phyloP scores from a whole-genome alignment of 2,329 filamentous ascomycete genomes.

The Gaeumannomyces sp. region DNA sequence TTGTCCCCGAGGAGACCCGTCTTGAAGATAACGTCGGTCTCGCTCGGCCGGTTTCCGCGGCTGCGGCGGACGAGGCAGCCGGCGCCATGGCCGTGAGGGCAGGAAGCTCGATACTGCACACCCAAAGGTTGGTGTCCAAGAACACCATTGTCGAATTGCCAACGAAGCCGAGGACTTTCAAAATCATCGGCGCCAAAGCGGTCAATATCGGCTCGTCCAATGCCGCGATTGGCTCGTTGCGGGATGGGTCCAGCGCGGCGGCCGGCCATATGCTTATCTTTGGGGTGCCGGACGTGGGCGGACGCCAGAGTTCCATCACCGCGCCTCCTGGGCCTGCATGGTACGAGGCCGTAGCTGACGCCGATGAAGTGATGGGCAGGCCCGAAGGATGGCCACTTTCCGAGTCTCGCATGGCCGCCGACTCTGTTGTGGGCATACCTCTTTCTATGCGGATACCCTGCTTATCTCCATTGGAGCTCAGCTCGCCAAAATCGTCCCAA shows the following conservation, averaged over 20 bases:
- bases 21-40: neutral
- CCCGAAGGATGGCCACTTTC: too few relatives aligned
- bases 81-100: neutral
- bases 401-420: neutral
- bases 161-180: neutral
- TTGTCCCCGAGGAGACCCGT: neutral
- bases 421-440: neutral
- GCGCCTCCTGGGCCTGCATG: neutral
- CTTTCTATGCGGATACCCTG: neutral
- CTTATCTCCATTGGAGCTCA: neutral
- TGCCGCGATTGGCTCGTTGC: neutral
- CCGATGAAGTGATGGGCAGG: too few relatives aligned
- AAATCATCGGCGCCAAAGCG: neutral
- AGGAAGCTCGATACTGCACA: conserved; percentile 2
- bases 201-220: neutral
- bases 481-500: neutral
- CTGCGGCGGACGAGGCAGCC: neutral
- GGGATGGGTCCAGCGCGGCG: neutral
- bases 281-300: neutral
- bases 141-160: neutral
- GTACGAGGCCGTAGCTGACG: neutral
- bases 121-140: conserved; percentile 2
- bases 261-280: neutral
- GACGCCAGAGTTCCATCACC: neutral
- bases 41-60: neutral